These are phyloP conservation scores for Botrytis fabae DNA, from an alignment of 2,329 filamentous ascomycete genomes.

Conservation along the genomic window DNA sequence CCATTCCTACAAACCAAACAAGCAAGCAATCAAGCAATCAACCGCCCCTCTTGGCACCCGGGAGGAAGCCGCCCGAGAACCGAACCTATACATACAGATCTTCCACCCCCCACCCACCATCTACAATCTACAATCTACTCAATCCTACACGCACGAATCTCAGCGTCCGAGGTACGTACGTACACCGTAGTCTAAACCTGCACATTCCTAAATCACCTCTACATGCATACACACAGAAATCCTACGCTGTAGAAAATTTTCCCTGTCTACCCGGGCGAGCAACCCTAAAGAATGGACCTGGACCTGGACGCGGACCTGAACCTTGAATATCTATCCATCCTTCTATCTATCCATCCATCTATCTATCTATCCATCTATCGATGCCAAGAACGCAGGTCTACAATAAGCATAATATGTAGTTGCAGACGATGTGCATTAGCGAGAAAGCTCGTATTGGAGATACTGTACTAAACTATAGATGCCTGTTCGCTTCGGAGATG, in stretches of 20 bases:
- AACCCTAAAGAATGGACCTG: not conserved
- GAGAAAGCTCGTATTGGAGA: not conserved
- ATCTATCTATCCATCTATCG: not conserved
- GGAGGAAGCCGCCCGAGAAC: not conserved
- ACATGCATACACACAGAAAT: too few species aligned
- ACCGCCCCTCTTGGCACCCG: not conserved
- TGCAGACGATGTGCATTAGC: slow-evolving; percentile 13
- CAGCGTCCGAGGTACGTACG: not conserved
- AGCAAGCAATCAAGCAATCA: not conserved
- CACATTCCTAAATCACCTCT: not conserved
- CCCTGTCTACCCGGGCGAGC: too few species aligned
- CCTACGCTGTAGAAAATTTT: not conserved
- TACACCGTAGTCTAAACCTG: not conserved
- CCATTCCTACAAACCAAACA: not conserved
- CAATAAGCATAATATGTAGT: not conserved
- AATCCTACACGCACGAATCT: not conserved
- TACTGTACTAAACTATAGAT: not conserved
- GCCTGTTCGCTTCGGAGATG: not conserved
- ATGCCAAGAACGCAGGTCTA: slow-evolving; percentile 10
- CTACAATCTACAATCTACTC: not conserved
- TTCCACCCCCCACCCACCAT: not conserved
- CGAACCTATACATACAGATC: not conserved
- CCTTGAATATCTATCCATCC: not conserved
- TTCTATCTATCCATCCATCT: too few species aligned
- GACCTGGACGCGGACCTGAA: not conserved